phyloP scores from a whole-genome alignment of 2,329 filamentous ascomycete species.

The Diaporthe velutina region DNA sequence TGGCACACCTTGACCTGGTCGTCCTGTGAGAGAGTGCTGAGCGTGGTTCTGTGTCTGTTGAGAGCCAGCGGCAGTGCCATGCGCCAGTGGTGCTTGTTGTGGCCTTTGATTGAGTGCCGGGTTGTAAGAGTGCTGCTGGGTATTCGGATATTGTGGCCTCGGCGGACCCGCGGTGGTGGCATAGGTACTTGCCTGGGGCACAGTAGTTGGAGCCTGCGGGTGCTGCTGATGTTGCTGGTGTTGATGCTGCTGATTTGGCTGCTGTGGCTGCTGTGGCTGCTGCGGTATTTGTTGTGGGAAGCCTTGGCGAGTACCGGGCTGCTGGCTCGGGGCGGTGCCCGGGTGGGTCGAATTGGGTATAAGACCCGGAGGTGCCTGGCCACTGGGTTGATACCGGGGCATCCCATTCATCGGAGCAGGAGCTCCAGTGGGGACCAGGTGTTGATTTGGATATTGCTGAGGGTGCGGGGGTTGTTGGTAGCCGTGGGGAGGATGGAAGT shows the following conservation, averaged over 20 bases:
- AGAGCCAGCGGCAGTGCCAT: slow-evolving; percentile 3
- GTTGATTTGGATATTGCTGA: slow-evolving; percentile 43
- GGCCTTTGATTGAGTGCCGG: slow-evolving; percentile 48
- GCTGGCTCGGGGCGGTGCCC: slow-evolving; percentile 14
- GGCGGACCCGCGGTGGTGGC: not conserved
- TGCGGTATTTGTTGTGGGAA: slow-evolving; percentile 29
- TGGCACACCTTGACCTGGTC: slow-evolving; percentile 7
- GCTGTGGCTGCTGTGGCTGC: not conserved
- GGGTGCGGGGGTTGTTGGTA: slow-evolving; percentile 39
- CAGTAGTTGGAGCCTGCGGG: not conserved
- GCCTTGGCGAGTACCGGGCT: slow-evolving; percentile 22
- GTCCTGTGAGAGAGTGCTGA: slow-evolving; percentile 21
- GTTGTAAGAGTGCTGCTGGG: slow-evolving; percentile 47
- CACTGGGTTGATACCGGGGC: slow-evolving; percentile 34
- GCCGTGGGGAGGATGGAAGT: slow-evolving; percentile 29
- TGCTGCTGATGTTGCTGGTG: not conserved
- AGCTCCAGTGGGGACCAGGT: slow-evolving; percentile 32
- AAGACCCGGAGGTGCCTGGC: slow-evolving; percentile 34
- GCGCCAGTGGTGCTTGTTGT: slow-evolving; percentile 32
- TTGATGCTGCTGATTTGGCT: not conserved
- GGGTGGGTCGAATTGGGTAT: slow-evolving; percentile 9
- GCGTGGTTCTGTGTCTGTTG: slow-evolving; percentile 15
- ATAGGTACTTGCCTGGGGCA: slow-evolving; percentile 27
- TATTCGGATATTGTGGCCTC: slow-evolving; percentile 33
- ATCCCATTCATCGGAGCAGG: slow-evolving; percentile 32